Evolutionary conservation across 495 filamentous ascomycete species (phyloP), one percentile per base, ranked within the genome.

Genomic region (Hypomontagnella monticulosa): DNA sequence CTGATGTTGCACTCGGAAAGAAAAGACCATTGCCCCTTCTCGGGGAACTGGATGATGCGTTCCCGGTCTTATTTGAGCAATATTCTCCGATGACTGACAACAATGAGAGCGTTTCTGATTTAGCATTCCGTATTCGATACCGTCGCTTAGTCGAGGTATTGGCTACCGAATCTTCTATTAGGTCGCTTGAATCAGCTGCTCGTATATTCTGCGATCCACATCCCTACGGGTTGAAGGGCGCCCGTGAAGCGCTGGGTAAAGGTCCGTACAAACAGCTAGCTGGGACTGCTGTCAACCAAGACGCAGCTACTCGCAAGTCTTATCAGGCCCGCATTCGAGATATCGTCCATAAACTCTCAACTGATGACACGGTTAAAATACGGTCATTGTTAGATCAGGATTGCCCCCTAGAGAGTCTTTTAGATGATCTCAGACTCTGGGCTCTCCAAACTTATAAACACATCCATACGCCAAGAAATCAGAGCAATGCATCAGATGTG

Each of bases 61-160:
- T 72, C 20, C 62, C 52, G 10, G 42, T 42, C 30, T 40, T 54
- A 18, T 54, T 72, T 14, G 20, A 34, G 18, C 18, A 30, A 19
- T 14, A 32, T 38, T 16, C 16, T 36, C 53, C 36, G 10, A 34
- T 14, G 14, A 32, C 44, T 7, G 32, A 41, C 1, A 48, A 53
- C 6, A 47, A 2, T 1, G 16, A 27, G 8, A 47, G 40, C 12
- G 33, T 7, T 15, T 19, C 63, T 1, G 63, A 50, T 4, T 41
- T 74, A 36, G 66, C 56, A 23, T 68, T 70, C 41, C 61, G 32
- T 14, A 59, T 72, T 40, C 66, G 69, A 18, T 72, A 32, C n/a
- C 37, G 57, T 27, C 41, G 40, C 30, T 32, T 74, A 7, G 23
- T 61, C 7, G 69, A 62, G 18, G 33, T 32, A 6, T 20, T 72